These are phyloP conservation scores for Sanguinoderma infundibulare DNA, from an alignment of 1,284 basidiomycete species.

Conservation along the genomic window DNA sequence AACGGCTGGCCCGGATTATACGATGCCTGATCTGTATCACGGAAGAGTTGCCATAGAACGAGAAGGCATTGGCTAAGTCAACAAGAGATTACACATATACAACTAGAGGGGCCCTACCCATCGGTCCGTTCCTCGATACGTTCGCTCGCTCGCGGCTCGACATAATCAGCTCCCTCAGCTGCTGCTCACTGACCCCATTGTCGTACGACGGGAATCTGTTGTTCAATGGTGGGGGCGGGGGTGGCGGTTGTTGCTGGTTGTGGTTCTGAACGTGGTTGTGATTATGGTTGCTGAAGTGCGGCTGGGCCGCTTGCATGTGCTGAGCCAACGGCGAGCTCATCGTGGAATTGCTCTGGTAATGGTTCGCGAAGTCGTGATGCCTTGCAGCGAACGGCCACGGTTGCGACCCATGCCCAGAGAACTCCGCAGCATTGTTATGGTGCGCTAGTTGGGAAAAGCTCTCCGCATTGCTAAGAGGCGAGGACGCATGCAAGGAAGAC, in stretches of 20 bases:
- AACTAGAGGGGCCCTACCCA: constrained; percentile 56
- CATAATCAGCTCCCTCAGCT: constrained; percentile 74
- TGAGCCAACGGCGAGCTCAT: constrained; percentile 53
- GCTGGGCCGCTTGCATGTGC: constrained; percentile 44
- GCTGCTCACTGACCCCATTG: constrained; percentile 63
- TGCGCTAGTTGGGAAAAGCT: constrained; percentile 46
- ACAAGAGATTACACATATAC: constrained; percentile 47
- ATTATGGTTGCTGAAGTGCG: constrained; percentile 38
- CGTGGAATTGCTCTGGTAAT: constrained; percentile 40
- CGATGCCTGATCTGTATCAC: constrained; percentile 35
- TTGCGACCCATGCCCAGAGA: constrained; percentile 38
- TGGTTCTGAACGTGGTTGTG: constrained; percentile 35
- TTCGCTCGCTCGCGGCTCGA: constrained; percentile 62
- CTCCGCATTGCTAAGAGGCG: constrained; percentile 59
- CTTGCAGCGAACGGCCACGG: constrained; percentile 54
- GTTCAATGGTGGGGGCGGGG: constrained; percentile 38
- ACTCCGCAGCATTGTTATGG: constrained; percentile 45
- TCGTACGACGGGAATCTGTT: constrained; percentile 66
- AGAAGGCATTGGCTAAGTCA: constrained; percentile 33
- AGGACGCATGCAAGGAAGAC: constrained; percentile 62
- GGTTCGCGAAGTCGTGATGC: constrained; percentile 41
- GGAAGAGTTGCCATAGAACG: constrained; percentile 22
- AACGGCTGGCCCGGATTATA: constrained; percentile 53
- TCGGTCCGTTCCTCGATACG: constrained; percentile 38
- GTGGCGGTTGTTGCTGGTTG: constrained; percentile 29